Base-by-base conservation (phyloP, 1,139 yeast species). In the Nematodospora anomalae region DNA sequence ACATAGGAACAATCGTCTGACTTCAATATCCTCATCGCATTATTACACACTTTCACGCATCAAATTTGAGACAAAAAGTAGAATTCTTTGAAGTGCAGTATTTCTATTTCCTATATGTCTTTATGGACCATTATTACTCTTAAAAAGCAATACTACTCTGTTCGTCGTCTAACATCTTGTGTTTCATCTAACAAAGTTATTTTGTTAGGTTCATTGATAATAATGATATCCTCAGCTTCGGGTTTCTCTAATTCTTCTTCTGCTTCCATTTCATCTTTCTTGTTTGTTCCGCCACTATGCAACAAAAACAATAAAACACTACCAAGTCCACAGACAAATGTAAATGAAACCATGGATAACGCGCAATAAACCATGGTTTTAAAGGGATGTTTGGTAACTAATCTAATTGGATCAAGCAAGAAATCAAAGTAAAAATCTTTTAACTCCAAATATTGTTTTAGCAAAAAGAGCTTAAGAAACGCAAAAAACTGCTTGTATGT, bases 351-450 rank as follows among this genome's bases (percentile, higher is more conserved):
- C 10, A 74, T 55, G 33, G 74, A 57, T 9, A 65, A 57, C 7
- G 68, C 60, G 20, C 74, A 63, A 49, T 74, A 78, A 21, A 71
- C 53, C 16, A 74, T 60, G 31, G 76, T 74, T 47, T 71, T 75
- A 29, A 70, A 55, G 2, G 84, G 84, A 41, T 73, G 64, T 11
- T 55, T 51, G 16, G 60, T 41, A 15, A 79, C 48, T 1, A 76
- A 64, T 7, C 50, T 50, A 9, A 67, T 38, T 10, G 85, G 85
- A 37, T 67, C 65, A 6, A 46, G 47, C 35, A 60, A 42, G 48
- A 78, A 65, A 25, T 64, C 72, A 28, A 40, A 46, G 45, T 69
- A 51, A 46, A 62, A 71, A 28, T 53, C 62, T 32, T 52, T 49
- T 30, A 64, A 59, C 23, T 56, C 59, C 28, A 48, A 42, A 24